These are phyloP conservation scores for Alternaria incomplexa DNA, from an alignment of 2,329 filamentous ascomycete genomes.

Conservation along the genomic window DNA sequence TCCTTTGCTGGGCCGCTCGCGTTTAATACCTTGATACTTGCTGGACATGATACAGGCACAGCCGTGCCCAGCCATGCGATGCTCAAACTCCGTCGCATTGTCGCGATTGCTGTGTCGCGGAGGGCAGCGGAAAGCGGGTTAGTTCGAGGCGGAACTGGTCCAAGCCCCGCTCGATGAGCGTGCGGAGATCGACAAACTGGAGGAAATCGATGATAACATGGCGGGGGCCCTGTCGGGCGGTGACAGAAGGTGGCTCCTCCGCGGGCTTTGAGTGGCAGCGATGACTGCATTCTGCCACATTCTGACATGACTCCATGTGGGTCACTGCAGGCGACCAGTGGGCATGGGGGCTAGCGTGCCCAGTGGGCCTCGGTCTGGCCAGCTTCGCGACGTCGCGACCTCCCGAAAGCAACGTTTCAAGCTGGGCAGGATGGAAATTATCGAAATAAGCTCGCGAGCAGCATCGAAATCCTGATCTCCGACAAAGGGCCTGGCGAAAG, in stretches of 20 bases:
- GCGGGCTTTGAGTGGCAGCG: conserved; percentile 22
- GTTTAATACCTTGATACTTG: conserved; percentile 6
- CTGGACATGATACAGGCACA: conserved; percentile 18
- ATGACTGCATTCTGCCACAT: conserved; percentile 32
- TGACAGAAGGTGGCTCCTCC: conserved; percentile 13
- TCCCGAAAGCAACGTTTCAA: conserved; percentile 26
- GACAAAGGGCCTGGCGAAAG: neutral
- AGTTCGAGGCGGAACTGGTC: conserved; percentile 18
- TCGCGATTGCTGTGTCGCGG: conserved; percentile 21
- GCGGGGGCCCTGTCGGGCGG: conserved; percentile 23
- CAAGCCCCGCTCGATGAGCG: conserved; percentile 16
- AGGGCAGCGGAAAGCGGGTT: conserved; percentile 16
- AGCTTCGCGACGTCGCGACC: conserved; percentile 11
- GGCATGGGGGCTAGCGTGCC: conserved; percentile 26
- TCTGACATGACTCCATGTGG: conserved; percentile 33
- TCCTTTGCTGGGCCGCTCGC: conserved; percentile 5
- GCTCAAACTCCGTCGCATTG: conserved; percentile 18
- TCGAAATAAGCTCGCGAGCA: conserved; percentile 3
- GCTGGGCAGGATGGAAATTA: conserved; percentile 13
- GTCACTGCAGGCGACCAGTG: conserved; percentile 22
- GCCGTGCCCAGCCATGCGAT: conserved; percentile 13
- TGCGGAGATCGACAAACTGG: conserved; percentile 33
- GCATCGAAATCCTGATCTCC: conserved; percentile 6
- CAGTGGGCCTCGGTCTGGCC: conserved; percentile 26
- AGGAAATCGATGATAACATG: conserved; percentile 30